Evolutionary conservation across 768 basidiomycete species (phyloP), one percentile per base, ranked within the genome.

Genomic region (Omphalotus guepiniiformis): DNA sequence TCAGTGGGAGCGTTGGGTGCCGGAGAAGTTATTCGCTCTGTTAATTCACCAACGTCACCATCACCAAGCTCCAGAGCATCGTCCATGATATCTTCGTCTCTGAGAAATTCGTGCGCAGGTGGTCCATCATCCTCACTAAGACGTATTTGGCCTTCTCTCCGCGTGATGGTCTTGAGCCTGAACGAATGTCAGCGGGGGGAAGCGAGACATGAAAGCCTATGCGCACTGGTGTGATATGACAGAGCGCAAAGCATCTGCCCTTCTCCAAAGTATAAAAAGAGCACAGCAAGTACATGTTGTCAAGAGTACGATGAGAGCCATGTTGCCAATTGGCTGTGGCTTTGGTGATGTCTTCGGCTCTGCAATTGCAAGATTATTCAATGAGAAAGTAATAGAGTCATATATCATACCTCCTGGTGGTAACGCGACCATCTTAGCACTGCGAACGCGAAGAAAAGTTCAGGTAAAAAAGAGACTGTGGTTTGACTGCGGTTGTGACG

Each of bases 101-200:
- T 74, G 39, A 88, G 54, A 51, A 86, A 86, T 45, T 82, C 80
- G 13, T 70, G 67, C n/a, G 83, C 75, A n/a, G 84, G 72, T 11
- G 85, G 85, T 0, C 83, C 82, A 44, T 86, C 83, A 53, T 88
- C 85, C 56, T 78, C 73, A 39, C 83, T 85, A 18, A 88, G 70
- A 7, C 85, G 75, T 46, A 88, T 83, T 5, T 61, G 70, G 2
- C 85, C 85, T 50, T 82, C 79, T 13, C 63, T 57, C 13, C 66
- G 62, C 2, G 71, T 69, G 62, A 83, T 75, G 5, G 76, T 77
- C 53, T 79, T 79, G 44, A 88, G 62, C 53, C 85, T 87, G 55
- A 22, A 26, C 25, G 18, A 50, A 15, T 6, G 9, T 32, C 6
- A 54, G 13, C 12, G 30, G 4, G 30, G 27, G 19, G 9, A 19